Percentiles rank a stretch among this genome's conserved stretches.
Evolutionary conservation across 371 early-diverging fungal species (phyloP).

Genomic region (Zychaea mexicana): DNA sequence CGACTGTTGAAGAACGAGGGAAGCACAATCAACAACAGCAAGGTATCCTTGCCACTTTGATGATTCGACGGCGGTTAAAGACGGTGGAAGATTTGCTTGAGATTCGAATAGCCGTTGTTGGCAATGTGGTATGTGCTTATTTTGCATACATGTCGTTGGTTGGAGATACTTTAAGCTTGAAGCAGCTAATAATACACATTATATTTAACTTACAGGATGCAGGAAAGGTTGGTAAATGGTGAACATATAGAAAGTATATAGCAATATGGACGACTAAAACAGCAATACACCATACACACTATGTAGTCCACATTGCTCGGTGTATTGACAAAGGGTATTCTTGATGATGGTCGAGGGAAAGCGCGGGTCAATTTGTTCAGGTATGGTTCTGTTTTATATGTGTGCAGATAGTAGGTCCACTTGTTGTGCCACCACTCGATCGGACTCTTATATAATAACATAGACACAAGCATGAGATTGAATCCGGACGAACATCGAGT

Average conservation of each 20-base stretch:
- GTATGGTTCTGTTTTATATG: conserved; percentile 18
- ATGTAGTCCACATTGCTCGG: conserved; percentile 86
- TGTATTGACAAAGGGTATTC: conserved; percentile 84
- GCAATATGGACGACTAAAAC: not conserved
- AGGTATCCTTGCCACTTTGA: conserved; percentile 49
- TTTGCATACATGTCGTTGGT: too few relatives aligned
- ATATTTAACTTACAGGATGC: conserved; percentile 58
- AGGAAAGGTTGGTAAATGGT: conserved; percentile 48
- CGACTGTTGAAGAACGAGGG: conserved; percentile 52
- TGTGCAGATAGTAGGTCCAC: not conserved
- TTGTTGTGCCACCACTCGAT: too few relatives aligned
- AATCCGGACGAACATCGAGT: conserved; percentile 89
- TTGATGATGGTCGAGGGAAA: conserved; percentile 94
- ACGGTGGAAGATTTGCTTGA: conserved; percentile 81
- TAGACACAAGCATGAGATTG: conserved; percentile 93
- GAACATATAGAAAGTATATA: not conserved
- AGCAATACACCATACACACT: not conserved
- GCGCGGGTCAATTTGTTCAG: conserved; percentile 87
- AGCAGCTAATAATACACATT: too few relatives aligned
- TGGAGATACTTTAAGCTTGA: too few relatives aligned
- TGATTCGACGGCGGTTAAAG: conserved; percentile 73
- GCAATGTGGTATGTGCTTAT: conserved; percentile 88
- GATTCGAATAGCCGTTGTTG: conserved; percentile 87
- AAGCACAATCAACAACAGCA: conserved; percentile 4
- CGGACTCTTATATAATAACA: not conserved